phyloP scores from a whole-genome alignment of 371 early-diverging fungal genomes.

The Cladochytrium tenue region DNA sequence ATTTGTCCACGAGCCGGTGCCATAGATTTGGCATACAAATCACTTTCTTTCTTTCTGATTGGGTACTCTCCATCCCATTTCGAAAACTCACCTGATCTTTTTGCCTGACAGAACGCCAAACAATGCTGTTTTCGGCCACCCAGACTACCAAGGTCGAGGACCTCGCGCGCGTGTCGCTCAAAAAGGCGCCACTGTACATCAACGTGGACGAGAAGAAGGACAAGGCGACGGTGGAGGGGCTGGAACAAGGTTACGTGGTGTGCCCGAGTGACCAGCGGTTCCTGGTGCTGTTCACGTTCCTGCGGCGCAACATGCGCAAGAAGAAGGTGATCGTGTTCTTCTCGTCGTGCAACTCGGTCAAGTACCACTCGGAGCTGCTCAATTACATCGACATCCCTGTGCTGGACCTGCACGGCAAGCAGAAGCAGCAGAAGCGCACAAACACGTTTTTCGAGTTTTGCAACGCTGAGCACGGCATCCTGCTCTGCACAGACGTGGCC shows the following conservation, averaged over 20 bases:
- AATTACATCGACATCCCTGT: slow-evolving; percentile 97
- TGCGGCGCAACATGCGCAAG: slow-evolving; percentile 86
- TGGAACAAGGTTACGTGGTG: slow-evolving; percentile 95
- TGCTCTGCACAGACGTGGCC: slow-evolving; percentile 97
- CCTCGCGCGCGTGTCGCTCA: slow-evolving; percentile 92
- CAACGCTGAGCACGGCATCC: slow-evolving; percentile 84
- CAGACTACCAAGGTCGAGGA: slow-evolving; percentile 97
- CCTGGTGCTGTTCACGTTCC: slow-evolving; percentile 89
- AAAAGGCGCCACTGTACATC: slow-evolving; percentile 90
- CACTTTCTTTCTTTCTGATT: no score
- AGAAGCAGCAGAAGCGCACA: slow-evolving; percentile 95
- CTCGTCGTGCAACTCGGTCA: slow-evolving; percentile 91
- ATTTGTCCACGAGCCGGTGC: no score
- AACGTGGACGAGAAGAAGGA: slow-evolving; percentile 93
- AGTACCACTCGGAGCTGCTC: slow-evolving; percentile 91
- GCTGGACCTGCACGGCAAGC: slow-evolving; percentile 88
- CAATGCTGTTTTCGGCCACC: slow-evolving; percentile 98
- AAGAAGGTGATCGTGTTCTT: slow-evolving; percentile 97
- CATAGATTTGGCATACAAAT: no score
- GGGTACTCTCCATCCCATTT: no score
- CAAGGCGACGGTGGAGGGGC: slow-evolving; percentile 87
- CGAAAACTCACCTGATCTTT: not conserved
- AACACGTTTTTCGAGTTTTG: slow-evolving; percentile 95
- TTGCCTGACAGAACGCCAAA: slow-evolving; percentile 77
- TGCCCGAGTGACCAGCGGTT: slow-evolving; percentile 88